phyloP scores from a whole-genome alignment of 768 basidiomycete species.

The Candolleomyces efflorescens region DNA sequence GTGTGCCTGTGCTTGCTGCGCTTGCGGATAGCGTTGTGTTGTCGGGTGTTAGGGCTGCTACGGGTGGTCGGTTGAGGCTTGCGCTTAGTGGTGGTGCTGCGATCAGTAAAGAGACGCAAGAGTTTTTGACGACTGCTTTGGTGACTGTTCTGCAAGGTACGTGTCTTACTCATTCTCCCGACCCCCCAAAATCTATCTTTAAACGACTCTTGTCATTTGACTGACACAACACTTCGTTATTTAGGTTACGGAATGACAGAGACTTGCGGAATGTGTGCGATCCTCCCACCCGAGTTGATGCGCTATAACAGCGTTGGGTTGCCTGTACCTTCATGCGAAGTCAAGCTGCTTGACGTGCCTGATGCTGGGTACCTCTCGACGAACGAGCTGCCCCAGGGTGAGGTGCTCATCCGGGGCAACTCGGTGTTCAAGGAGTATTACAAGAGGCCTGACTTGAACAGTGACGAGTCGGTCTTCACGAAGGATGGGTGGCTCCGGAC shows the following conservation, averaged over 20 bases:
- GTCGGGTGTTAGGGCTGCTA: slow-evolving; percentile 71
- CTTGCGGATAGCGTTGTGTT: slow-evolving; percentile 78
- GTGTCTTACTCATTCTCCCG: slow-evolving; percentile 11
- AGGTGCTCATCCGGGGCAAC: slow-evolving; percentile 85
- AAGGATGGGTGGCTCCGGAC: slow-evolving; percentile 92
- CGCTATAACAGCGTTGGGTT: slow-evolving; percentile 75
- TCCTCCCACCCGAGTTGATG: slow-evolving; percentile 82
- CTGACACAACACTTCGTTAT: neutral
- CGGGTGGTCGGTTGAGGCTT: slow-evolving; percentile 82
- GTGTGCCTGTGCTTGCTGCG: slow-evolving; percentile 58
- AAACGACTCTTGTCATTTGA: neutral
- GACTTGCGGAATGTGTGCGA: slow-evolving; percentile 83
- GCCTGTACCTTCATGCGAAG: slow-evolving; percentile 84
- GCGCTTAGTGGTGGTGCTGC: slow-evolving; percentile 85
- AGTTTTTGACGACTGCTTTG: slow-evolving; percentile 79
- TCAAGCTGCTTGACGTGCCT: slow-evolving; percentile 79
- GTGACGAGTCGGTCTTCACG: slow-evolving; percentile 70
- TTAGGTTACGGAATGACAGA: slow-evolving; percentile 97
- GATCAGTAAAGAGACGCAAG: slow-evolving; percentile 82
- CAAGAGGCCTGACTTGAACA: slow-evolving; percentile 87
- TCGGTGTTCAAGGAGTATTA: slow-evolving; percentile 86
- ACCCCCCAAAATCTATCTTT: slow-evolving; percentile 1
- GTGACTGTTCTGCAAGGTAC: slow-evolving; percentile 84
- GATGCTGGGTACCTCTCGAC: slow-evolving; percentile 83
- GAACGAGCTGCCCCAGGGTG: slow-evolving; percentile 74